Evolutionary conservation across 2,329 filamentous ascomycete species (phyloP).

Genomic region (Venturiaceae sp.): DNA sequence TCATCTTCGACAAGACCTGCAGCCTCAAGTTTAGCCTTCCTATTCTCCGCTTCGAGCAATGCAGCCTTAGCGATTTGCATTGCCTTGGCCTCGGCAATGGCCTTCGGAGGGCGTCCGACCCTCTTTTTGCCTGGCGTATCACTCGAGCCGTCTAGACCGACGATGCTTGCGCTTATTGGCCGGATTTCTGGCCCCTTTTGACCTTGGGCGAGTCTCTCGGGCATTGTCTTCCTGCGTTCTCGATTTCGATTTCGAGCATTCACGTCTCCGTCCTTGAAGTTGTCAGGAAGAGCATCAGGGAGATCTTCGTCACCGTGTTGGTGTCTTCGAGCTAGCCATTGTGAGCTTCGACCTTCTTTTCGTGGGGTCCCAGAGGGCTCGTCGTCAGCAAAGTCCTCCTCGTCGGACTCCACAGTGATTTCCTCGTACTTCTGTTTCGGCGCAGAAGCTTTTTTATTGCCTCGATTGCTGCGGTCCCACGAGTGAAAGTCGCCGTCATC

Average conservation of each 20-base stretch:
- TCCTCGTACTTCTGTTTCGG: conserved; percentile 30
- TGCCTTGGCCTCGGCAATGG: conserved; percentile 11
- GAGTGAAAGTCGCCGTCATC: conserved; percentile 31
- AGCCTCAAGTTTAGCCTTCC: conserved; percentile 23
- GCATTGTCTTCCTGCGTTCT: conserved; percentile 16
- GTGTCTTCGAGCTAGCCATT: conserved; percentile 30
- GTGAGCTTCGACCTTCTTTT: conserved; percentile 19
- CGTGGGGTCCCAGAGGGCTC: conserved; percentile 10
- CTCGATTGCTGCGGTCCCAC: conserved; percentile 17
- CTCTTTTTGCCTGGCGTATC: not conserved
- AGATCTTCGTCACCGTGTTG: conserved; percentile 29
- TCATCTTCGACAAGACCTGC: conserved; percentile 17
- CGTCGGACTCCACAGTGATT: conserved; percentile 34
- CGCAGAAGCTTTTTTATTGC: conserved; percentile 14
- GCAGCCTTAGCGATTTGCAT: conserved; percentile 11
- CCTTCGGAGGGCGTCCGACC: conserved; percentile 8
- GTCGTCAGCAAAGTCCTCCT: conserved; percentile 22
- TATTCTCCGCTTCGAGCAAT: conserved; percentile 22
- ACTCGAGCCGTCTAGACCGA: not conserved
- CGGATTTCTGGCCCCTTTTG: conserved; percentile 13
- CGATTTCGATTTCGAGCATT: conserved; percentile 17
- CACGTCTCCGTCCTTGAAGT: conserved; percentile 27
- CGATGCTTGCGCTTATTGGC: conserved; percentile 12
- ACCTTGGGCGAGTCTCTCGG: conserved; percentile 14
- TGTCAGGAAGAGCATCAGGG: conserved; percentile 31